A percentile compares a stretch with the other conserved stretches of the same genome.
Evolutionary conservation across 345 rosid species (phyloP).

Genomic region (Pugionium dolabratum): DNA sequence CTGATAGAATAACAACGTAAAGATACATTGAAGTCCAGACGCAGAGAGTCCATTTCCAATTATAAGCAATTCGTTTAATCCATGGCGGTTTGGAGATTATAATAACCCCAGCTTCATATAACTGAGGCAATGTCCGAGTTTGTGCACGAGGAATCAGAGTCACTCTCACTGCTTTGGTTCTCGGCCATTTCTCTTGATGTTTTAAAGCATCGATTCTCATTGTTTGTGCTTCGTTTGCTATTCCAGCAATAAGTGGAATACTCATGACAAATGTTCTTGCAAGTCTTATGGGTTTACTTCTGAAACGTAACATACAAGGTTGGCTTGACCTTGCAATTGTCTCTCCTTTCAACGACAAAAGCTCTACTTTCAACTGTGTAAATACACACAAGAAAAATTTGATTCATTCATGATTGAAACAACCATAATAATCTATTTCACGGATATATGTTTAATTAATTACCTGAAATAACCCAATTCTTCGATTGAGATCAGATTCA

Average conservation of each 20-base stretch:
- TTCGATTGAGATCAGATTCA: constrained; percentile 69
- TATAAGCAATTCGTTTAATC: constrained; percentile 57
- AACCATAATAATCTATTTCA: too few relatives aligned
- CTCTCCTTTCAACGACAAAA: constrained; percentile 49
- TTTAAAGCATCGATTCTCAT: constrained; percentile 45
- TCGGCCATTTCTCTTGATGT: constrained; percentile 62
- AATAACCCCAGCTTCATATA: constrained; percentile 61
- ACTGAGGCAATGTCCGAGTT: constrained; percentile 56
- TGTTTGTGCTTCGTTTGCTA: constrained; percentile 68
- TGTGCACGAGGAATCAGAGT: constrained; percentile 66
- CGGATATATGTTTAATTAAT: background rate
- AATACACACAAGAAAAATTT: background rate
- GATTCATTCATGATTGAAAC: background rate
- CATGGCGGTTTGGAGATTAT: constrained; percentile 63
- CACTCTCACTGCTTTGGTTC: constrained; percentile 56
- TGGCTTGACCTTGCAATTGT: constrained; percentile 61
- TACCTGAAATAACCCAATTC: constrained; percentile 75
- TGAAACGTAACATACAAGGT: constrained; percentile 68
- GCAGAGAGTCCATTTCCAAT: constrained; percentile 79
- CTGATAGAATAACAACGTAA: constrained; percentile 42
- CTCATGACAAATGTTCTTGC: constrained; percentile 55
- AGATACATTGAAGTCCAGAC: constrained; percentile 66
- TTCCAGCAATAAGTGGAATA: constrained; percentile 59
- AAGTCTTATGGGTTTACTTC: constrained; percentile 67
- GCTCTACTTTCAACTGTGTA: constrained; percentile 64